Percentiles rank a stretch among this genome's conserved stretches.
Conservation (phyloP, 2,329 filamentous ascomycete species). For the Diaporthe sp. region DNA sequence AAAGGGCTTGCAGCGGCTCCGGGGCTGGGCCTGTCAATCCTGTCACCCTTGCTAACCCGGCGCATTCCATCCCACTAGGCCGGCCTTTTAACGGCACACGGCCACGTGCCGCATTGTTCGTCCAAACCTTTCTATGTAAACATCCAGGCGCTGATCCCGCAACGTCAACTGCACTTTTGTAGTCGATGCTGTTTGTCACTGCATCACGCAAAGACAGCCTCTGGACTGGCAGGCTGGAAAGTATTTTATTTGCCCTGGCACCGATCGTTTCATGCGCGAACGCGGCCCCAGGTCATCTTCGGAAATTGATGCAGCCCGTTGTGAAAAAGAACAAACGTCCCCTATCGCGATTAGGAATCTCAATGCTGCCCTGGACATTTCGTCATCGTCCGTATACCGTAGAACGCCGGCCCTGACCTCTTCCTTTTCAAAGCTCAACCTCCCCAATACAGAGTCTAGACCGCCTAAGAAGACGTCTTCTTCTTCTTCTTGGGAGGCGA, state of each 20-base stretch:
- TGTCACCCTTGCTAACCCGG: not conserved
- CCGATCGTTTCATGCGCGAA: not conserved
- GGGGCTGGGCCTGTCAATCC: slow-evolving; percentile 25
- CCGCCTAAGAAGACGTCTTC: slow-evolving; percentile 53
- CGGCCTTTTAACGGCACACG: slow-evolving; percentile 7
- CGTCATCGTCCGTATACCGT: slow-evolving; percentile 24
- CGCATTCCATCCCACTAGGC: slow-evolving; percentile 14
- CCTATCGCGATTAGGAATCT: slow-evolving; percentile 20
- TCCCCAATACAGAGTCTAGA: slow-evolving; percentile 3
- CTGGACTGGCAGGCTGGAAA: not conserved
- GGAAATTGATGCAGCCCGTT: not conserved
- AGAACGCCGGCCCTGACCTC: slow-evolving; percentile 36
- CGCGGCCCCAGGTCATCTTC: not conserved
- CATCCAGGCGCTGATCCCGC: not conserved
- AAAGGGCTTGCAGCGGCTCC: slow-evolving; percentile 37
- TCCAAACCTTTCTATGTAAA: slow-evolving; percentile 2
- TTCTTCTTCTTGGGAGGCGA: slow-evolving; percentile 59
- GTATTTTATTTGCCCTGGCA: slow-evolving; percentile 7
- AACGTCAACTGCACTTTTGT: not conserved
- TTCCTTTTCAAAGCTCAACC: slow-evolving; percentile 18
- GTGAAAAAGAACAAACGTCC: slow-evolving; percentile 4
- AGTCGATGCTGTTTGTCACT: not conserved
- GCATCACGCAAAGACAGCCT: not conserved
- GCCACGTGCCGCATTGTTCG: slow-evolving; percentile 27
- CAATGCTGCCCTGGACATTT: slow-evolving; percentile 29